Evolutionary conservation across 768 basidiomycete genomes (phyloP).

Genomic region (Brasilioporus rufonigricans): DNA sequence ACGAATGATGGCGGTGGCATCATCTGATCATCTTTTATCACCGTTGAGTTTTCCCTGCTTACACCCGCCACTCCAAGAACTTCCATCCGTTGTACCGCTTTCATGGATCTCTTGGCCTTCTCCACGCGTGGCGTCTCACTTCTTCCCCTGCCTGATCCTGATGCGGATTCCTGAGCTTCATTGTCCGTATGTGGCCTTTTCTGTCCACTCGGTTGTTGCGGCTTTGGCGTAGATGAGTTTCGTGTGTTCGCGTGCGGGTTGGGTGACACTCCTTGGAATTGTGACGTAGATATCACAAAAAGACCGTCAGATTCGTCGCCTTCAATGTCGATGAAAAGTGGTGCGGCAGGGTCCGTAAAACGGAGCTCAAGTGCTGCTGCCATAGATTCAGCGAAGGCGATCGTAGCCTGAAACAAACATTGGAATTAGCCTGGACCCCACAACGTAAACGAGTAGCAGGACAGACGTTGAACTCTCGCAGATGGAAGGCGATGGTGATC

Average conservation of each 20-base stretch:
- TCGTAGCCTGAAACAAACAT: constrained; percentile 60
- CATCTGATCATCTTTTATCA: constrained; percentile 26
- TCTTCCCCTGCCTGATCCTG: constrained; percentile 10
- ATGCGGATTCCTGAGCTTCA: constrained; percentile 24
- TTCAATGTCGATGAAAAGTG: constrained; percentile 77
- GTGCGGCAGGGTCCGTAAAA: constrained; percentile 71
- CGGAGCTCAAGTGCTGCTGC: constrained; percentile 62
- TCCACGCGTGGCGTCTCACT: constrained; percentile 44
- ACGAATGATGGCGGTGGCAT: constrained; percentile 40
- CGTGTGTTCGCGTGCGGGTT: constrained; percentile 14
- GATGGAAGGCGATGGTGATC: constrained; percentile 71
- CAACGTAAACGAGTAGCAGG: background rate
- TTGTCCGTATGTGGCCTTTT: constrained; percentile 25
- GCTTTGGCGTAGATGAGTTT: constrained; percentile 16
- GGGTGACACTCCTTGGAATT: constrained; percentile 39
- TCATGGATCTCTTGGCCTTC: constrained; percentile 42
- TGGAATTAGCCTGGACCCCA: background rate
- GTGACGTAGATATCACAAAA: constrained; percentile 79
- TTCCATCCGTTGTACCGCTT: constrained; percentile 34
- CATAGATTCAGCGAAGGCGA: constrained; percentile 74
- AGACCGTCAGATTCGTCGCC: constrained; percentile 62
- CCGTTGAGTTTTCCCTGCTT: constrained; percentile 15
- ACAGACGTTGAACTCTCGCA: constrained; percentile 79
- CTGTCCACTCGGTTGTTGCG: constrained; percentile 11
- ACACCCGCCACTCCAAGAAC: constrained; percentile 8